phyloP scores from a whole-genome alignment of 352 stramenopile species.

The Phytophthora idaei region DNA sequence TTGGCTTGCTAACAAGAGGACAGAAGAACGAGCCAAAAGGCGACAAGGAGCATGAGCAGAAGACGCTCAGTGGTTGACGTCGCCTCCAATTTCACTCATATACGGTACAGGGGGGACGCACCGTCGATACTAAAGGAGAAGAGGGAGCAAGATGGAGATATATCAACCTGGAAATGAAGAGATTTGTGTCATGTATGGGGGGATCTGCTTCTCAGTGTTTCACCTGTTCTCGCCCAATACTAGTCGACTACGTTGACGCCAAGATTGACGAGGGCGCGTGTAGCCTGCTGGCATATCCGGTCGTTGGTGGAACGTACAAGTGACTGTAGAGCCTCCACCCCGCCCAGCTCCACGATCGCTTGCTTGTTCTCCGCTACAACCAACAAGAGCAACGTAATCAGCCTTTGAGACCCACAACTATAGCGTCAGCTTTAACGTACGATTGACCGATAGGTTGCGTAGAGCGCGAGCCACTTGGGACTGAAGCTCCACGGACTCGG shows the following conservation, averaged over 20 bases:
- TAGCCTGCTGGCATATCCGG: slow-evolving; percentile 90
- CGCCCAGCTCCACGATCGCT: slow-evolving; percentile 83
- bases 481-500: slow-evolving; percentile 85
- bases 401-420: background rate
- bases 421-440: slow-evolving; percentile 45
- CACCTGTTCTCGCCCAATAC: slow-evolving; percentile 1
- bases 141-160: slow-evolving; percentile 19
- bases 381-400: background rate
- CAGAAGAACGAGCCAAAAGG: slow-evolving; percentile 84
- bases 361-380: slow-evolving; percentile 88
- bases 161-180: slow-evolving; percentile 31
- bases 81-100: slow-evolving; percentile 9
- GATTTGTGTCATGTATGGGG: slow-evolving; percentile 27
- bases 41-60: slow-evolving; percentile 59
- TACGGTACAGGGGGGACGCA: slow-evolving; percentile 1
- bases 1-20: slow-evolving; percentile 86
- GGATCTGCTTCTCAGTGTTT: slow-evolving; percentile 6
- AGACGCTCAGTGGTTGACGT: slow-evolving; percentile 6
- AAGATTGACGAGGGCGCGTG: slow-evolving; percentile 88
- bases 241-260: slow-evolving; percentile 85
- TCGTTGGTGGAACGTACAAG: slow-evolving; percentile 84
- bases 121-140: slow-evolving; percentile 1
- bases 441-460: slow-evolving; percentile 93
- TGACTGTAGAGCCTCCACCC: slow-evolving; percentile 80
- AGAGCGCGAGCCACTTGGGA: slow-evolving; percentile 91